These are phyloP conservation scores for Aspergillus neotritici DNA, from an alignment of 2,329 filamentous ascomycete genomes.

Conservation along the genomic window DNA sequence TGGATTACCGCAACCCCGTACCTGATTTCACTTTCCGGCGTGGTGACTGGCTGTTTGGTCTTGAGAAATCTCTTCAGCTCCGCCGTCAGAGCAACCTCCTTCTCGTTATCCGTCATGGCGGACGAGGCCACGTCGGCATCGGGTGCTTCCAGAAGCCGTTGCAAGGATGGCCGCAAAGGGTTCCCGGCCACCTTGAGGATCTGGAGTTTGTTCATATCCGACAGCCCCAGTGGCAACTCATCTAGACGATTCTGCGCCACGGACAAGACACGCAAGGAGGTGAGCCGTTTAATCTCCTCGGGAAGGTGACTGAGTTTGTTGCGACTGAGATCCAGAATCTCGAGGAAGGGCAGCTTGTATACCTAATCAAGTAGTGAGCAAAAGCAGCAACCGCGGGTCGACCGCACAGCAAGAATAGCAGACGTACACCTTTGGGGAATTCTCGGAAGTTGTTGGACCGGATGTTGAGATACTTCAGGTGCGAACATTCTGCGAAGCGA, in stretches of 20 bases:
- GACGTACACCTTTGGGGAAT: slow-evolving; percentile 59
- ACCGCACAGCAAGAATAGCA: background rate
- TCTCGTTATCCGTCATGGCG: slow-evolving; percentile 53
- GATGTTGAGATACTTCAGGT: slow-evolving; percentile 47
- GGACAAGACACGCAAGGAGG: slow-evolving; percentile 81
- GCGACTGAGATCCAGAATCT: slow-evolving; percentile 86
- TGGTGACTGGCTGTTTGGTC: slow-evolving; percentile 38
- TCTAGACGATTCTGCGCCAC: slow-evolving; percentile 82
- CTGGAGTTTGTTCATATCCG: slow-evolving; percentile 83
- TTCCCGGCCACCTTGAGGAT: slow-evolving; percentile 88
- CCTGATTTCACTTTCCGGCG: slow-evolving; percentile 37
- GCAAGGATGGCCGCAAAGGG: slow-evolving; percentile 72
- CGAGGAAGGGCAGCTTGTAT: slow-evolving; percentile 76
- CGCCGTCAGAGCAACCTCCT: slow-evolving; percentile 54
- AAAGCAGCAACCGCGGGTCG: no score
- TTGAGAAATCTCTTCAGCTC: slow-evolving; percentile 56
- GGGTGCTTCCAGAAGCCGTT: slow-evolving; percentile 60
- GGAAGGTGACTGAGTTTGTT: slow-evolving; percentile 78
- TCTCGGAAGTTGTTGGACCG: slow-evolving; percentile 49
- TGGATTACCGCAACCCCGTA: background rate
- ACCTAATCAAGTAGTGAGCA: slow-evolving; percentile 52
- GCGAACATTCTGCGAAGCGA: slow-evolving; percentile 45
- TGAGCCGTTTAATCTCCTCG: slow-evolving; percentile 70
- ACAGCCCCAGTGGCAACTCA: slow-evolving; percentile 74
- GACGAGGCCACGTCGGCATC: slow-evolving; percentile 58